phyloP scores from a whole-genome alignment of 1,284 basidiomycete species.

The Wallemia ichthyophaga region DNA sequence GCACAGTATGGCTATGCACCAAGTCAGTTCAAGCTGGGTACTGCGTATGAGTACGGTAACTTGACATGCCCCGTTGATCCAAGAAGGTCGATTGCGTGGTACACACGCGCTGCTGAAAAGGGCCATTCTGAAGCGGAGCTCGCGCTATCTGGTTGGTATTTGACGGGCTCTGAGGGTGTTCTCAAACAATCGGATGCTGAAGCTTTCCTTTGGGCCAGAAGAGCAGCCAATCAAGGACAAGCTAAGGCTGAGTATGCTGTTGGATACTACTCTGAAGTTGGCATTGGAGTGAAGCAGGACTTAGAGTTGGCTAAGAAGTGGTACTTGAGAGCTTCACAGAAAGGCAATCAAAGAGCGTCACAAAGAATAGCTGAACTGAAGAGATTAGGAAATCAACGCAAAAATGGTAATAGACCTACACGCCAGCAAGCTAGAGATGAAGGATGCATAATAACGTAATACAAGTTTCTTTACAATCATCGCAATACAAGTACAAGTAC shows the following conservation, averaged over 20 bases:
- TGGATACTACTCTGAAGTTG: constrained; percentile 88
- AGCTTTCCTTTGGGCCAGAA: constrained; percentile 82
- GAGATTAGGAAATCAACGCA: constrained; percentile 37
- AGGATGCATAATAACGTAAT: constrained; percentile 39
- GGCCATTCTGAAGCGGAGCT: constrained; percentile 82
- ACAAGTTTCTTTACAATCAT: not conserved
- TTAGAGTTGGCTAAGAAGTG: constrained; percentile 84
- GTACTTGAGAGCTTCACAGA: constrained; percentile 93
- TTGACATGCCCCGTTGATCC: constrained; percentile 79
- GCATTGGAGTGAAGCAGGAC: constrained; percentile 89
- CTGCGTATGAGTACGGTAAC: constrained; percentile 75
- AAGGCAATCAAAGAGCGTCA: constrained; percentile 86
- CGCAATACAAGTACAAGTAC: not conserved
- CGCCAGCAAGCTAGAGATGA: constrained; percentile 72
- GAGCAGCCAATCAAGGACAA: constrained; percentile 71
- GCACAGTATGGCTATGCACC: constrained; percentile 81
- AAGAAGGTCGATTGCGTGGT: constrained; percentile 81
- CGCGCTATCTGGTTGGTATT: constrained; percentile 87
- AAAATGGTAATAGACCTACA: constrained; percentile 47
- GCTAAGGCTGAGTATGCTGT: constrained; percentile 89
- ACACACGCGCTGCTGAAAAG: constrained; percentile 87
- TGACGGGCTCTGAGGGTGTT: constrained; percentile 78
- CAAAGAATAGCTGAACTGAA: constrained; percentile 75
- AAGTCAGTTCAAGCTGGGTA: constrained; percentile 78
- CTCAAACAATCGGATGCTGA: constrained; percentile 91